Evolutionary conservation across 768 basidiomycete species (phyloP), one percentile per base, ranked within the genome.

Genomic region (Suillus paluster): DNA sequence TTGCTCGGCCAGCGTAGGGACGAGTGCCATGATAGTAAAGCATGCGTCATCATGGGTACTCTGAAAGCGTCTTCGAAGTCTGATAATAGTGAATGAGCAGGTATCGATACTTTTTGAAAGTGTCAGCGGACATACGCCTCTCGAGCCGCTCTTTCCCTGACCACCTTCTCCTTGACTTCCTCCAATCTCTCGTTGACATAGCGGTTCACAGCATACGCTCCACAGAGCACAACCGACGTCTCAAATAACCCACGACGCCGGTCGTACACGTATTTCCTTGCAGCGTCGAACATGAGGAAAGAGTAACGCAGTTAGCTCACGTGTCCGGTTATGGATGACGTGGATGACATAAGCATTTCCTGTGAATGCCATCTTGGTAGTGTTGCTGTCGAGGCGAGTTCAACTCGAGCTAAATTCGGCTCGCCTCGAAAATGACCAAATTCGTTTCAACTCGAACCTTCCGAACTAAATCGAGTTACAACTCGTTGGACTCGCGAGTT

Each of bases 11-110:
- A 94, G 81, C 1, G 88, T 87, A 2, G 89, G 87, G 19, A 92
- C 73, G 44, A 90, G 80, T 0, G 89, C 86, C 70, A 90, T 85
- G 53, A 90, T 79, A 1, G 90, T 94, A 70, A 86, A 96, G 8
- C 89, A 85, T 25, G 85, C 81, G 68, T 95, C 89, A 62, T 92
- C 86, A 66, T 91, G 88, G 27, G 88, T 92, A 64, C 91, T 86
- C 38, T 82, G 79, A 72, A 94, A 96, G 39, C 94, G 81, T 50
- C 86, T 80, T 57, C 85, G 83, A 30, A 95, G 76, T 66, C 93
- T 95, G 59, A 9, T 57, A 34, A 60, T 21, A 62, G 46, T 56
- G 56, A 50, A 30, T 14, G 33, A 57, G 17, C 44, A 59, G n/a
- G 59, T 30, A 48, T 58, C 38, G 58, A 61, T 38, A 15, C 23